Base-by-base conservation (phyloP, 805 yeast species). In the Ogataea haglerorum region DNA sequence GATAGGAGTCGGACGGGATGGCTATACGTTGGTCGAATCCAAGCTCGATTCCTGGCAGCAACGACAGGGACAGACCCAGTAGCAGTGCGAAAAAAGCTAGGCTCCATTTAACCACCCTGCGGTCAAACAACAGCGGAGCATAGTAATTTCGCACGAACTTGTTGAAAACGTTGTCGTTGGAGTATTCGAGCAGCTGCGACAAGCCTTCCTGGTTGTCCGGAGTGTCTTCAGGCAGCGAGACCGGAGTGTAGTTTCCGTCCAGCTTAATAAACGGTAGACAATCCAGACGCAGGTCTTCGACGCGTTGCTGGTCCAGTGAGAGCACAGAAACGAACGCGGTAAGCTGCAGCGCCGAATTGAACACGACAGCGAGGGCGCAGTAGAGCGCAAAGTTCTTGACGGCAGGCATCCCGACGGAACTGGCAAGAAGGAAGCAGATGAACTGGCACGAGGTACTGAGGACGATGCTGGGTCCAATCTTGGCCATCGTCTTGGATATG, bases 1-100 rank as follows among this genome's bases (percentile, higher is more conserved):
- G 63, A 54, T 89, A 87, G 0, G 97, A 90, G 39, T 76, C 89
- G 2, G 71, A 64, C 0, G 98, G 98, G 10, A 91, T 73, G 0
- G 97, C 98, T 30, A 83, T 67, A 39, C 95, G 72, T 63, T 91
- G 98, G 57, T 91, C 98, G 16, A 93, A 72, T 0, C 98, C 99
- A 30, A 85, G 69, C 45, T 80, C 60, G 24, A 91, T 71, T 6
- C 64, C 63, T 1, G 97, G 97, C 14, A 89, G 50, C 4, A 85
- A 57, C 7, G 83, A 69, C 9, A 91, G 58, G 0, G 95, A 83
- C 2, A 84, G 35, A 1, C 90, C 85, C 9, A 83, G 67, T 79
- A 89, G 73, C 0, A 74, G 51, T 10, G 77, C 57, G 53, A 90
- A 88, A 0, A 76, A 23, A 1, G 73, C 61, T 6, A 85, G 41